A percentile compares a stretch with the other conserved stretches of the same genome.
These are phyloP conservation scores for Actinomortierella wolfii DNA, from an alignment of 371 early-diverging fungal genomes.

Conservation along the genomic window DNA sequence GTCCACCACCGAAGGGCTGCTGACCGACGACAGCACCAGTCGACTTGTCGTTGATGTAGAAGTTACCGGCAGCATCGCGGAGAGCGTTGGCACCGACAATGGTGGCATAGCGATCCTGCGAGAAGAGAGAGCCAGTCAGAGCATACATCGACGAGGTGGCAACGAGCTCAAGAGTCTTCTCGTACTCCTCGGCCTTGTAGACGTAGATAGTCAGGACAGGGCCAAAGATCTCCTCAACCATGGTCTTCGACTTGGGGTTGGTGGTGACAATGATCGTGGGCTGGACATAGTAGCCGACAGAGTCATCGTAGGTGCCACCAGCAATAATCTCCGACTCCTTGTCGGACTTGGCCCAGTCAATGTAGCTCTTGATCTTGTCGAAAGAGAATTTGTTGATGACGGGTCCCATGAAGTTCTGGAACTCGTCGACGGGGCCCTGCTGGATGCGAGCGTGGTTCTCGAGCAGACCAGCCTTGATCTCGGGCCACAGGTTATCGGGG, in stretches of 20 bases:
- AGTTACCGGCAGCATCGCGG: constrained; percentile 94
- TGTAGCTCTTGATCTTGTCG: constrained; percentile 90
- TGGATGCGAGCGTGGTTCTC: constrained; percentile 77
- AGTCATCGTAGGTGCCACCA: constrained; percentile 84
- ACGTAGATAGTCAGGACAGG: constrained; percentile 96
- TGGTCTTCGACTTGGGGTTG: constrained; percentile 84
- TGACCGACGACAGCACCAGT: constrained; percentile 98
- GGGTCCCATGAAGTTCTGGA: constrained; percentile 59
- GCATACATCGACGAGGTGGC: constrained; percentile 87
- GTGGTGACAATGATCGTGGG: constrained; percentile 93
- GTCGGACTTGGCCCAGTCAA: constrained; percentile 75
- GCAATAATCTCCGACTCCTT: constrained; percentile 76
- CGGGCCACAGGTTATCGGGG: constrained; percentile 81
- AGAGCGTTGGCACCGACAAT: constrained; percentile 76
- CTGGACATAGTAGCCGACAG: constrained; percentile 88
- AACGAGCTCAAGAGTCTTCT: constrained; percentile 73
- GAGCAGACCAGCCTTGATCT: constrained; percentile 73
- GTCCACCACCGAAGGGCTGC: constrained; percentile 97
- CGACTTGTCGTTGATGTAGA: constrained; percentile 98
- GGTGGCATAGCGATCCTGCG: constrained; percentile 83
- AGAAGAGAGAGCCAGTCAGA: constrained; percentile 90
- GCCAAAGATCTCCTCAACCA: constrained; percentile 97
- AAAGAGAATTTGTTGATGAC: constrained; percentile 94
- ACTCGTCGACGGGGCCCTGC: constrained; percentile 84
- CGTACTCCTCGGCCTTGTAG: constrained; percentile 82